These are phyloP conservation scores for Trametes coccinea DNA, from an alignment of 768 basidiomycete species.

Conservation along the genomic window DNA sequence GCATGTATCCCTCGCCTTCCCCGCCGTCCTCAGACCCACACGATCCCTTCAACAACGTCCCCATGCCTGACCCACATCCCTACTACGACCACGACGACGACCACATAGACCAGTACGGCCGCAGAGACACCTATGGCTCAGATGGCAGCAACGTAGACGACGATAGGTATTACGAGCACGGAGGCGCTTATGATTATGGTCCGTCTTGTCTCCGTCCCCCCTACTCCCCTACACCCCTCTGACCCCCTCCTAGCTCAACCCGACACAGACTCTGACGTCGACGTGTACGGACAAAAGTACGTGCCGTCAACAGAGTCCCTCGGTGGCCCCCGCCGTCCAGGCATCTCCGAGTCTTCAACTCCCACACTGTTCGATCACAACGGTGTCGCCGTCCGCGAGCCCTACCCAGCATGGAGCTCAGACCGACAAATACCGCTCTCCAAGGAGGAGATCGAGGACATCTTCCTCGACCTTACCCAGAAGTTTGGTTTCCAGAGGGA, in stretches of 20 bases:
- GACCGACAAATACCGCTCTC: constrained; percentile 95
- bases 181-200: constrained; percentile 69
- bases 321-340: constrained; percentile 55
- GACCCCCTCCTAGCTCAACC: constrained; percentile 52
- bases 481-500: constrained; percentile 99
- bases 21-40: constrained; percentile 61
- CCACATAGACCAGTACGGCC: constrained; percentile 55
- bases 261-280: constrained; percentile 85
- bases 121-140: constrained; percentile 65
- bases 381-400: constrained; percentile 61
- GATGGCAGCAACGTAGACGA: constrained; percentile 62
- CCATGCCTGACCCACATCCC: constrained; percentile 38
- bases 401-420: constrained; percentile 92
- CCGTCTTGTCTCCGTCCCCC: constrained; percentile 12
- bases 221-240: not conserved
- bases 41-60: constrained; percentile 61
- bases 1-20: constrained; percentile 60
- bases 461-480: constrained; percentile 94
- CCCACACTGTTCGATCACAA: constrained; percentile 71
- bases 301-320: constrained; percentile 78
- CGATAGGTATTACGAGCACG: constrained; percentile 64
- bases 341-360: constrained; percentile 68
- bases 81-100: constrained; percentile 79
- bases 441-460: constrained; percentile 99
- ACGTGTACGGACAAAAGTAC: constrained; percentile 67